These are phyloP conservation scores for Xerocomellus amylosporus DNA, from an alignment of 768 basidiomycete genomes.

Conservation along the genomic window DNA sequence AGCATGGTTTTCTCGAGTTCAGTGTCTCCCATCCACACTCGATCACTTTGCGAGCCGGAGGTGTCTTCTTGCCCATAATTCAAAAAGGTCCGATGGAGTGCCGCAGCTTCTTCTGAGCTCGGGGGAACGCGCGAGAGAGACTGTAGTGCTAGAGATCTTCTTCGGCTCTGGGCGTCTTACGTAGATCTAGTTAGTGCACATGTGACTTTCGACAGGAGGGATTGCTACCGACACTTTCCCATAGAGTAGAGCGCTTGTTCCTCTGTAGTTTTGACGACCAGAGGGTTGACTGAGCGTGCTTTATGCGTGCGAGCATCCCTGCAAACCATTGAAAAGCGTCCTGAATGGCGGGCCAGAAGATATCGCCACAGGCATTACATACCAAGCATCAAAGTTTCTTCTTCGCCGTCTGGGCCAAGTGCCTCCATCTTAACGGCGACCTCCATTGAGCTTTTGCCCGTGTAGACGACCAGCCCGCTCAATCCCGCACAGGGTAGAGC, in stretches of 20 bases:
- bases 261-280: conserved; percentile 57
- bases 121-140: conserved; percentile 75
- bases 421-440: conserved; percentile 85
- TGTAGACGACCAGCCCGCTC: conserved; percentile 79
- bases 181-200: not conserved
- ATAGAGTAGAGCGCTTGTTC: conserved; percentile 61
- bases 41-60: conserved; percentile 33
- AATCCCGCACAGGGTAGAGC: conserved; percentile 62
- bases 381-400: conserved; percentile 65
- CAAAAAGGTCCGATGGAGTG: conserved; percentile 69
- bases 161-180: conserved; percentile 59
- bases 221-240: conserved; percentile 55
- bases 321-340: conserved; percentile 92
- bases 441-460: conserved; percentile 76
- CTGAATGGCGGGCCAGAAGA: conserved; percentile 35
- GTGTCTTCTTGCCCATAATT: conserved; percentile 48
- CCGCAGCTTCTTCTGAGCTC: conserved; percentile 61
- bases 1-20: conserved; percentile 64
- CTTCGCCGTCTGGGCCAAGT: conserved; percentile 42
- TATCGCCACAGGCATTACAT: conserved; percentile 23
- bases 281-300: conserved; percentile 60
- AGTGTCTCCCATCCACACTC: conserved; percentile 76
- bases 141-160: conserved; percentile 49
- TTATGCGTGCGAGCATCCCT: conserved; percentile 65
- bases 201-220: not conserved